Evolutionary conservation across 2,329 filamentous ascomycete genomes (phyloP).

Genomic region (Botryotinia convoluta): DNA sequence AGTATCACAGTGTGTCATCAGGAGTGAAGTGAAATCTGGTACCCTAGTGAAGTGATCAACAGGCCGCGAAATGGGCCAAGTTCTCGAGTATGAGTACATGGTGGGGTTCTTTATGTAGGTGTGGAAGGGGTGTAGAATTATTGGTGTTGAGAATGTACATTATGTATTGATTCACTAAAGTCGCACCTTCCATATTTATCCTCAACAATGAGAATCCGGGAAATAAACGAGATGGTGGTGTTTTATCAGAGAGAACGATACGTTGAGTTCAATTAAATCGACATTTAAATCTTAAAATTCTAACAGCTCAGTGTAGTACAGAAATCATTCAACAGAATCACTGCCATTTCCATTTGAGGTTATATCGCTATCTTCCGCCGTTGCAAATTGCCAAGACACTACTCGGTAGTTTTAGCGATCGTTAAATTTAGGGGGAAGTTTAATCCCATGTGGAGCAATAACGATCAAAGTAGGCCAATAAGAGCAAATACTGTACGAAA

Average conservation of each 20-base stretch:
- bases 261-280: neutral
- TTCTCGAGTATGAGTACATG: neutral
- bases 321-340: neutral
- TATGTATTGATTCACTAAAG: neutral
- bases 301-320: neutral
- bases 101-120: neutral
- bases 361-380: neutral
- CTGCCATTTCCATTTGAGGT: accelerated
- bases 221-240: neutral
- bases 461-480: neutral
- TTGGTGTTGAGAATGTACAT: no score
- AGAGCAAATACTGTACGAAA: neutral
- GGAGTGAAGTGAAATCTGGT: neutral
- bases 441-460: neutral
- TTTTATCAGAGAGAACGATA: neutral
- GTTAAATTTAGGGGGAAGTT: neutral
- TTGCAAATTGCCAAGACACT: neutral
- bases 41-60: neutral
- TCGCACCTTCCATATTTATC: neutral
- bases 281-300: neutral
- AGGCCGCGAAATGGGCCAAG: neutral
- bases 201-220: neutral
- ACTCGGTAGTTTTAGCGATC: neutral
- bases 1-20: neutral
- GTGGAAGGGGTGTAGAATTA: neutral